These are phyloP conservation scores for Nothophoma quercina DNA, from an alignment of 2,329 filamentous ascomycete genomes.

Conservation along the genomic window DNA sequence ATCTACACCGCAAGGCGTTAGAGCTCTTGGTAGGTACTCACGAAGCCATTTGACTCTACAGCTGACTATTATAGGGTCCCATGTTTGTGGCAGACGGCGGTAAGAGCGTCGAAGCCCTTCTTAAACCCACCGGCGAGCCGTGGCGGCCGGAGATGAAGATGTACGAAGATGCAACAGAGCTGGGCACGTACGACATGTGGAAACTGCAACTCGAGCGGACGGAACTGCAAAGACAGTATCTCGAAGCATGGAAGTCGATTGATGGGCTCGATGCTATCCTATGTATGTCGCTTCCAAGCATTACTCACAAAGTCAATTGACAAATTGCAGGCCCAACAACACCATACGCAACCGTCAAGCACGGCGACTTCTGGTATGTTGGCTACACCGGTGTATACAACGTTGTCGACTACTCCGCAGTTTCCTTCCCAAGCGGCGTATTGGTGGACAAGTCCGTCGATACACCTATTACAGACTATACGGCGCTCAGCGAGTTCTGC, in stretches of 20 bases:
- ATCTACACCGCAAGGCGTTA: constrained; percentile 59
- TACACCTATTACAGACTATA: constrained; percentile 28
- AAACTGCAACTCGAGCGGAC: constrained; percentile 58
- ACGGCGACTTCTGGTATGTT: constrained; percentile 56
- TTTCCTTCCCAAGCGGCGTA: constrained; percentile 55
- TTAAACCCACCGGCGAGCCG: constrained; percentile 53
- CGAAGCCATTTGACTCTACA: not conserved
- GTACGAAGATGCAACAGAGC: constrained; percentile 55
- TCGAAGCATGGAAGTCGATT: constrained; percentile 55
- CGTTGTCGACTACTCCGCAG: constrained; percentile 56
- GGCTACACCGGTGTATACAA: constrained; percentile 59
- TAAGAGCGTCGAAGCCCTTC: constrained; percentile 53
- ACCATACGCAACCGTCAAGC: constrained; percentile 53
- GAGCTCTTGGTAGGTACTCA: constrained; percentile 54
- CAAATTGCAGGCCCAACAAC: constrained; percentile 50
- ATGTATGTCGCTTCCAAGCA: constrained; percentile 22
- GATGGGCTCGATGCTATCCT: constrained; percentile 56
- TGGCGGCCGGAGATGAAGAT: constrained; percentile 58
- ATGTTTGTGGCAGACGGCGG: constrained; percentile 63
- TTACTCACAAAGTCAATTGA: constrained; percentile 17
- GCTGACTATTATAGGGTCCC: constrained; percentile 33
- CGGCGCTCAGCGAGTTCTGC: constrained; percentile 50
- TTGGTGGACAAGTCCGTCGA: constrained; percentile 52
- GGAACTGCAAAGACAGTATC: constrained; percentile 51
- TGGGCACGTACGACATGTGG: constrained; percentile 58